Conservation (phyloP, 176 grass and related monocot species). For the Oryza longistaminata region DNA sequence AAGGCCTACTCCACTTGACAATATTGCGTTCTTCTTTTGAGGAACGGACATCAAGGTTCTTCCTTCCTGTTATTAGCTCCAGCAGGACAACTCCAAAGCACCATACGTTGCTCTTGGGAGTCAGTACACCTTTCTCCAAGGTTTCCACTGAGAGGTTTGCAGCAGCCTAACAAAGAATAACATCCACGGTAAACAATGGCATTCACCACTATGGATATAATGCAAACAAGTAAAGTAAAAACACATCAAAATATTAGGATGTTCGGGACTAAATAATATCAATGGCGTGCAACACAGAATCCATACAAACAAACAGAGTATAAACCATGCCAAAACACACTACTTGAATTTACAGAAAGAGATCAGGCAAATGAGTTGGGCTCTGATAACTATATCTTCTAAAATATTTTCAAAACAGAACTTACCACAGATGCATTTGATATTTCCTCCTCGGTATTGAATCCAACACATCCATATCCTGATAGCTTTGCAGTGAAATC, state of each 20-base stretch:
- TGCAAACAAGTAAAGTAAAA: neutral
- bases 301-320: neutral
- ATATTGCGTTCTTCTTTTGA: constrained; percentile 87
- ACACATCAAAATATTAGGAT: neutral
- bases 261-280: neutral
- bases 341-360: neutral
- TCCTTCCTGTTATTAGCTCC: constrained; percentile 89
- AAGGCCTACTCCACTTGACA: constrained; percentile 87
- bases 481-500: constrained; percentile 93
- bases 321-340: neutral
- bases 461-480: constrained; percentile 81
- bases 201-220: neutral
- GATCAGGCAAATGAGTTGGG: neutral
- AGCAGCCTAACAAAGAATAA: constrained; percentile 54
- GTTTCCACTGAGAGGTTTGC: constrained; percentile 85
- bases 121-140: constrained; percentile 90
- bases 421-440: constrained; percentile 64
- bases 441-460: constrained; percentile 56
- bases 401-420: constrained; percentile 4
- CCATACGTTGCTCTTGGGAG: constrained; percentile 97
- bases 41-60: constrained; percentile 69
- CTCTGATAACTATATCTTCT: neutral
- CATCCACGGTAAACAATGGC: constrained; percentile 19
- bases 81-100: constrained; percentile 93
- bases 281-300: constrained; percentile 1